These are phyloP conservation scores for Boletus bicolor DNA, from an alignment of 768 basidiomycete species.

Conservation along the genomic window DNA sequence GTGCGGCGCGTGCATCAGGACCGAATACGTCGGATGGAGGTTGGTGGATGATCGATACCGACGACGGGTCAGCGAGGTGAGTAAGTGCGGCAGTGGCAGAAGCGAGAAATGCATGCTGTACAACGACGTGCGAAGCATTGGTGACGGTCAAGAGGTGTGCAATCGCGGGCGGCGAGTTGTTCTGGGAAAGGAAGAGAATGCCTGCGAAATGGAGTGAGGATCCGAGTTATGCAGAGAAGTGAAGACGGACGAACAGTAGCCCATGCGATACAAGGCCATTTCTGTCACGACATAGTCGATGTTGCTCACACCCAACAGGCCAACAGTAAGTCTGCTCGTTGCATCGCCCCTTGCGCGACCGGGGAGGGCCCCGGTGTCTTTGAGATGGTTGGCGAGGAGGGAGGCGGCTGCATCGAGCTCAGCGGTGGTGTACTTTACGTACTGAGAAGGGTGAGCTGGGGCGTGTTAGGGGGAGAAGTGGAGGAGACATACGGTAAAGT, in stretches of 20 bases:
- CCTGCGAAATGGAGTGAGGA: conserved; percentile 3
- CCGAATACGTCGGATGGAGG: conserved; percentile 19
- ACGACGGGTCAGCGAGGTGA: conserved; percentile 18
- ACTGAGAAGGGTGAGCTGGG: conserved; percentile 10
- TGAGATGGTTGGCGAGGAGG: conserved; percentile 24
- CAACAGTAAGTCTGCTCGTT: conserved; percentile 25
- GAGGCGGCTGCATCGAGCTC: conserved; percentile 27
- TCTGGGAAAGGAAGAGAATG: conserved; percentile 38
- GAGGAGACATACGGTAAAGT: conserved; percentile 15
- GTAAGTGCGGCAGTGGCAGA: conserved; percentile 16
- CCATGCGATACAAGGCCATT: conserved; percentile 30
- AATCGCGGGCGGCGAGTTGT: conserved; percentile 46
- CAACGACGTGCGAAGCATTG: conserved; percentile 20
- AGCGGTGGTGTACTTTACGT: conserved; percentile 24
- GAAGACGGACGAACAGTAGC: conserved; percentile 24
- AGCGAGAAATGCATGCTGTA: conserved; percentile 15
- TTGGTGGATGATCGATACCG: conserved; percentile 23
- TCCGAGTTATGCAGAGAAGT: background rate
- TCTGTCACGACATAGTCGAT: conserved; percentile 27
- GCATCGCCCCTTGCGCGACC: conserved; percentile 25
- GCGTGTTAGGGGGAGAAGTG: background rate
- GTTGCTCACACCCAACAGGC: conserved; percentile 26
- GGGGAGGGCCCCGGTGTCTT: conserved; percentile 14
- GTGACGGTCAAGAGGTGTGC: conserved; percentile 40
- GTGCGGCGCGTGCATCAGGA: conserved; percentile 11